Base-by-base conservation (phyloP, 2,329 filamentous ascomycete species). In the Colletotrichum musae region DNA sequence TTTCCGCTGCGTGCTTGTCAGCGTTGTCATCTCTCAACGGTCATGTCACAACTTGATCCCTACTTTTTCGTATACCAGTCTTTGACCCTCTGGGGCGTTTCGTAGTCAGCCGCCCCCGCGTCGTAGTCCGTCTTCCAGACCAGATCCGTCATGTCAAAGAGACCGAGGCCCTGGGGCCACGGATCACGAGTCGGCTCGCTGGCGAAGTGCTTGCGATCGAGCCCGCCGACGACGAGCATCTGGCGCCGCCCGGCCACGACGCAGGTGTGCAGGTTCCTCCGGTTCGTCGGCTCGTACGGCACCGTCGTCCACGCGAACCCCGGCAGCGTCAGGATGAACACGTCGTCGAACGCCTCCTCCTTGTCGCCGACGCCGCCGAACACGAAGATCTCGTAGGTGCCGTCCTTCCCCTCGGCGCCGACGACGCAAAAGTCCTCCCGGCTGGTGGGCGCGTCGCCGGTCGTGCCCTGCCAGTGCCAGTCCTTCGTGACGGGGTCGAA, bases 391-490 rank as follows among this genome's bases (percentile, higher is more conserved):
- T 70, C 68, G 45, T 58, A 58, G 7, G 68, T 70, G 43, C 51
- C 62, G n/a, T 56, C 36, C 32, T 18, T 24, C 21, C 62, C 59
- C 51, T 24, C 15, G n/a, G 39, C 68, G 6, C 62, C 62, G 12
- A 52, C 57, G 7, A 28, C 24, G 61, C 68, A 70, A 16, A 32
- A 45, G n/a, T 47, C 18, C 9, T 36, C 5, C 5, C 68, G 57
- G 3, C 21, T 28, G 1, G 39, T 12, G 6, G 68, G 68, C 21
- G 45, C 48, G 6, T 56, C 47, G 2, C 68, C 68, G 41, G 58
- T 66, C 13, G 68, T 54, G 6, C 6, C 36, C 58, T 70, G 68
- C 57, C 62, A 70, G 45, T 39, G 50, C 68, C 68, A 70, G 3
- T 48, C 13, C 28, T 26, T 56, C 18, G 57, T 47, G 45, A 52